Base-by-base conservation (phyloP, 2,329 filamentous ascomycete genomes). In the Apiospora rasikravindrae region DNA sequence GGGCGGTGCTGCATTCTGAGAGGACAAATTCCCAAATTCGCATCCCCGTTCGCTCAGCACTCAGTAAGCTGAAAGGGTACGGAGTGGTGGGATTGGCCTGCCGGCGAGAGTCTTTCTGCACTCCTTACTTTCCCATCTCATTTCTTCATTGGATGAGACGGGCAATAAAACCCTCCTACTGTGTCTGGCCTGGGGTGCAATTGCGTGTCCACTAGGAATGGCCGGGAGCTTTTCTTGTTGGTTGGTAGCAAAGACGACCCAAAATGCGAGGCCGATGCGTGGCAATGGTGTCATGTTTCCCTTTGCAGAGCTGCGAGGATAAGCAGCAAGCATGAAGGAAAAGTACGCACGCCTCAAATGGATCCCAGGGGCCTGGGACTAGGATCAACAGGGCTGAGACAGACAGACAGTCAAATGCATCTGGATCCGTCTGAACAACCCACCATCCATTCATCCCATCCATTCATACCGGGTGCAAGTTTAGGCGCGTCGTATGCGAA, bases 261-360 rank as follows among this genome's bases (percentile, higher is more conserved):
- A n/a, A 22, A 64, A 64, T 40, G 57, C 57, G 57, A 64, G 57
- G 57, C 33, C 57, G 40, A n/a, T 64, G 57, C 57, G 57, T 64
- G 57, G 57, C 19, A 40, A 64, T 40, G 33, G 33, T 64, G 33
- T 40, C 57, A 64, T 61, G 53, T 37, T 37, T 61, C 51, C 24
- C 51, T 53, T 53, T 26, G 4, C 24, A 53, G 51, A 4, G 24
- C 51, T 37, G 33, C 5, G 33, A 33, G 6, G 40, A 11, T 4
- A 4, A 2, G 40, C 13, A 10, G 13, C 8, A 29, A 53, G 14
- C 51, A 53, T 24, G 51, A 11, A 49, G 45, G 6, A 19, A 26
- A 53, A 19, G 14, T 11, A 8, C 29, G 37, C 22, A 37, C 33
- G 16, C 4, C 53, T 26, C 22, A 16, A 37, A 7, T 61, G 53